Base-by-base conservation (phyloP, 106 monocot species). In the Hemerocallis citrina region DNA sequence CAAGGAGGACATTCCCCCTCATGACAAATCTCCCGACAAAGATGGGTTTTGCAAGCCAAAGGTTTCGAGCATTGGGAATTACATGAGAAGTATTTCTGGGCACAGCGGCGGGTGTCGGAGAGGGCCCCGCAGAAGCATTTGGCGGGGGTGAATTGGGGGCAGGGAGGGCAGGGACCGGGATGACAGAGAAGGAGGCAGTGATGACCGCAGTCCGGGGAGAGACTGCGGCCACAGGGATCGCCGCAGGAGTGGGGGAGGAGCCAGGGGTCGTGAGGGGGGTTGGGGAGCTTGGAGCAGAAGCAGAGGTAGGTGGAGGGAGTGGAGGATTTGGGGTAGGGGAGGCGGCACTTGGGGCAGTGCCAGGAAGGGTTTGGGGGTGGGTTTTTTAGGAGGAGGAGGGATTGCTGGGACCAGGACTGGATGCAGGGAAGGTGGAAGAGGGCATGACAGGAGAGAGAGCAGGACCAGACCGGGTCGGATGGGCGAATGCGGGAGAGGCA, bases 121-220 rank as follows among this genome's bases (percentile, higher is more conserved):
- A 14, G 60, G 6, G 77, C 63, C 5, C 83, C 94, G 28, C 94
- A 95, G 86, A 89, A 95, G 79, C 94, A 95, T 29, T 28, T 63
- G 45, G 75, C 34, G 21, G 77, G 42, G 55, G 86, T 70, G 33
- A 80, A 64, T 42, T 78, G 70, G 15, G 94, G 94, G 71, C 94
- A 95, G 2, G 94, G 86, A 3, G 94, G 94, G 63, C 94, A 95
- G 36, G 86, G 89, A 1, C 94, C 94, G n/a, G 89, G 94, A 44
- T 95, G 94, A 74, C 94, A 95, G 32, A 95, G 79, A 12, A 95
- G 86, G 49, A 95, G 86, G 67, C 94, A 95, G 9, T 54, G 27
- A 52, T 95, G 94, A 34, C 86, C 89, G 47, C 95, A 95, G 7
- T 40, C 28, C 3, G 49, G 67, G 17, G 22, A n/a, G 34, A 95